A percentile compares a stretch with the other conserved stretches of the same genome.
Evolutionary conservation across 2,329 filamentous ascomycete genomes (phyloP).

Genomic region (Fusarium tuaranense): DNA sequence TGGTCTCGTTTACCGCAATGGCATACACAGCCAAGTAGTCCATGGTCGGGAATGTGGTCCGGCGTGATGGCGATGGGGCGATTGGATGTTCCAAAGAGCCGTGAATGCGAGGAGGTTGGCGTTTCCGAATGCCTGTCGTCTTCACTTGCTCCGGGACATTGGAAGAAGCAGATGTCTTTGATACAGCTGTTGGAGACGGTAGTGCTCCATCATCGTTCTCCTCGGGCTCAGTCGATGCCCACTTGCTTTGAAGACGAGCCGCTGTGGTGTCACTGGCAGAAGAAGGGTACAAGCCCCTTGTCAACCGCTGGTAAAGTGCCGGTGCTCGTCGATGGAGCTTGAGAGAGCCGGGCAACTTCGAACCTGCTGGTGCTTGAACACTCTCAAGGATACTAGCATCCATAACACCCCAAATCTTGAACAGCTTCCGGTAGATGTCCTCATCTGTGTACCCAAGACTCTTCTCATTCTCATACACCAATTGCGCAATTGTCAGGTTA

Average conservation of each 20-base stretch:
- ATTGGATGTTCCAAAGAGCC: conserved; percentile 60
- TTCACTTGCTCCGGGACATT: conserved; percentile 14
- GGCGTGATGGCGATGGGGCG: conserved; percentile 57
- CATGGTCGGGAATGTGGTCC: conserved; percentile 62
- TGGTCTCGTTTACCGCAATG: conserved; percentile 66
- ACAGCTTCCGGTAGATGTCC: conserved; percentile 60
- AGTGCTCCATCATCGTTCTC: conserved; percentile 15
- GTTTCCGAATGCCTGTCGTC: conserved; percentile 25
- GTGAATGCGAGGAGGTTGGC: conserved; percentile 55
- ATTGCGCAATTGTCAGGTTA: conserved; percentile 63
- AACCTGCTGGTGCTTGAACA: conserved; percentile 57
- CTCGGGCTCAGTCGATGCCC: conserved; percentile 8
- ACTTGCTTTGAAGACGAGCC: conserved; percentile 25
- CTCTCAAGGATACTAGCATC: conserved; percentile 63
- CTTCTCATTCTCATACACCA: conserved; percentile 66
- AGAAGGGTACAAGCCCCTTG: conserved; percentile 59
- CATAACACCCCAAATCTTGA: conserved; percentile 65
- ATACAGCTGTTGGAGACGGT: conserved; percentile 8
- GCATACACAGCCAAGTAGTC: conserved; percentile 64
- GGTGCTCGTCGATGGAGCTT: conserved; percentile 61
- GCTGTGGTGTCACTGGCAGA: conserved; percentile 20
- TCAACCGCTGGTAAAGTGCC: conserved; percentile 57
- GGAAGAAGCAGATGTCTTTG: background rate
- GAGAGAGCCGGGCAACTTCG: conserved; percentile 59
- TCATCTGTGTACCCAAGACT: conserved; percentile 63